These are phyloP conservation scores for Termitomyces sp. DNA, from an alignment of 768 basidiomycete genomes.

Conservation along the genomic window DNA sequence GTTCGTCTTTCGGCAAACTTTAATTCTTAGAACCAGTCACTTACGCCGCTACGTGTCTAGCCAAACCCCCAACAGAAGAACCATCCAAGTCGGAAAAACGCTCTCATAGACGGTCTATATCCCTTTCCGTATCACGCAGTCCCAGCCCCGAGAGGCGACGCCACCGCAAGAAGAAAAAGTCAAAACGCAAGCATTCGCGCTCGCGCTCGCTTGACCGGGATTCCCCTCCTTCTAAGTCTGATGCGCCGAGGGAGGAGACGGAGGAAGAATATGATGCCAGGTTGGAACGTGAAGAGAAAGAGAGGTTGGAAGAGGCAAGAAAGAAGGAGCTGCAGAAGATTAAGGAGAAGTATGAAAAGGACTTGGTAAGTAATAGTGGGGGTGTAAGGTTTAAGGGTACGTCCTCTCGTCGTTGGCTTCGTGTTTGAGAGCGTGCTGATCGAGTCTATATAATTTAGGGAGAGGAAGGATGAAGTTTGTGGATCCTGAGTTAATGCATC, in stretches of 20 bases:
- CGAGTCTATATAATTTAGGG: conserved; percentile 30
- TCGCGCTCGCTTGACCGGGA: neutral
- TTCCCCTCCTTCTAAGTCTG: neutral
- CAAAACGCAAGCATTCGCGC: conserved; percentile 13
- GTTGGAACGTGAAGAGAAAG: conserved; percentile 64
- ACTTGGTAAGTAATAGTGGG: conserved; percentile 35
- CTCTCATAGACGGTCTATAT: conserved; percentile 12
- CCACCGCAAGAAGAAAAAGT: conserved; percentile 22
- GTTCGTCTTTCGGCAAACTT: conserved; percentile 15
- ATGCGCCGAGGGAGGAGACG: conserved; percentile 41
- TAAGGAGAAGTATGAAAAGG: conserved; percentile 34
- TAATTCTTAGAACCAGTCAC: neutral
- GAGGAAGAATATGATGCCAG: conserved; percentile 73
- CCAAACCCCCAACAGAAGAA: conserved; percentile 12
- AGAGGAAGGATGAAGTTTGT: conserved; percentile 68
- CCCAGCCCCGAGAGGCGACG: conserved; percentile 17
- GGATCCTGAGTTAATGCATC: conserved; percentile 44
- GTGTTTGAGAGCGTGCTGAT: neutral
- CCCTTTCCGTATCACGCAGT: conserved; percentile 15
- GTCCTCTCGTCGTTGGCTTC: conserved; percentile 5
- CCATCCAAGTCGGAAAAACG: conserved; percentile 16
- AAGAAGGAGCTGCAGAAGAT: conserved; percentile 48
- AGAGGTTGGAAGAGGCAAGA: conserved; percentile 46
- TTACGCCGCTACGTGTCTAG: neutral
- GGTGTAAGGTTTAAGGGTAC: conserved; percentile 62